phyloP scores from a whole-genome alignment of 2,329 filamentous ascomycete species.

The Elsinoe fawcettii region DNA sequence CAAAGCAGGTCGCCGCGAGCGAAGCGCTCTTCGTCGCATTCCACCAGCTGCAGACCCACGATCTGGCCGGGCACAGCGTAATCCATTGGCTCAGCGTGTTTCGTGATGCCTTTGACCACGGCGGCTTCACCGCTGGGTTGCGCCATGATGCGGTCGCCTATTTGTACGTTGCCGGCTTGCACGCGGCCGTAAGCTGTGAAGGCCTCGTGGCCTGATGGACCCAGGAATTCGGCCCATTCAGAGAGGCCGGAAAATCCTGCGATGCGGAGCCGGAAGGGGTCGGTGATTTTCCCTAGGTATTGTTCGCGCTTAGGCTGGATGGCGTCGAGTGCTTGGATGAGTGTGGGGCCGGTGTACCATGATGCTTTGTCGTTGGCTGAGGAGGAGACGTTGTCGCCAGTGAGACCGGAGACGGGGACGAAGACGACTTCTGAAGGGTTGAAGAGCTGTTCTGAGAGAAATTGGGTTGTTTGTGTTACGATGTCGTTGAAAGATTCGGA shows the following conservation, averaged over 20 bases:
- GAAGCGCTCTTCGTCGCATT: slow-evolving; percentile 73
- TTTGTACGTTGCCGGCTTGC: slow-evolving; percentile 73
- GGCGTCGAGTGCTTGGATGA: slow-evolving; percentile 79
- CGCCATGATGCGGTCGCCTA: slow-evolving; percentile 70
- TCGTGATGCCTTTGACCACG: slow-evolving; percentile 71
- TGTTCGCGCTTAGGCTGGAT: slow-evolving; percentile 53
- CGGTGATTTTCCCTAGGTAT: slow-evolving; percentile 55
- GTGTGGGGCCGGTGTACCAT: slow-evolving; percentile 75
- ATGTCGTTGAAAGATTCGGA: slow-evolving; percentile 79
- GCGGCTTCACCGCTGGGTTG: slow-evolving; percentile 78
- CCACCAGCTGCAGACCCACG: slow-evolving; percentile 69
- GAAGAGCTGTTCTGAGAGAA: slow-evolving; percentile 76
- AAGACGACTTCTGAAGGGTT: slow-evolving; percentile 73
- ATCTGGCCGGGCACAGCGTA: slow-evolving; percentile 95
- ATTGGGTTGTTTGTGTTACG: slow-evolving; percentile 69
- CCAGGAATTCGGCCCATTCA: slow-evolving; percentile 7
- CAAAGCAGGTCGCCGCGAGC: slow-evolving; percentile 78
- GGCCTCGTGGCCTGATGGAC: neutral
- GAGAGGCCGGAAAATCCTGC: slow-evolving; percentile 68
- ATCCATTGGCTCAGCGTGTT: slow-evolving; percentile 64
- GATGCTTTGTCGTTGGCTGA: slow-evolving; percentile 44
- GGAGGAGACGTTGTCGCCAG: slow-evolving; percentile 74
- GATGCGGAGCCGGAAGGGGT: slow-evolving; percentile 78
- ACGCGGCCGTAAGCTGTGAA: slow-evolving; percentile 79
- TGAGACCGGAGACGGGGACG: slow-evolving; percentile 81